These are phyloP conservation scores for Litchi chinensis DNA, from an alignment of 345 rosid species.

Conservation along the genomic window DNA sequence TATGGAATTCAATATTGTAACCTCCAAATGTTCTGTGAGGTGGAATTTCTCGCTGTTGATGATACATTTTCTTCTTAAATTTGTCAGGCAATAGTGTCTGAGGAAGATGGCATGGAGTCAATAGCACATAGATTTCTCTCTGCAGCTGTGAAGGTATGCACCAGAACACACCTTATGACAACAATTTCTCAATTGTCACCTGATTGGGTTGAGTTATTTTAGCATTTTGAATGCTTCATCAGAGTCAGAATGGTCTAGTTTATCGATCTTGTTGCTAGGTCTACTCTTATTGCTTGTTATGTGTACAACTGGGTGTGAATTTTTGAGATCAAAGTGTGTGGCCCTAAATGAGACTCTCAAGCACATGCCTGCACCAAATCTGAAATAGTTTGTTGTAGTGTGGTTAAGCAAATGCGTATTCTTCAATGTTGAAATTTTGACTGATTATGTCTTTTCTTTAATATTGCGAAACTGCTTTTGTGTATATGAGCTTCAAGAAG, in stretches of 20 bases:
- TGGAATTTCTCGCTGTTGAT: background rate
- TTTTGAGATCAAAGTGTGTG: background rate
- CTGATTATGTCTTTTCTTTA: background rate
- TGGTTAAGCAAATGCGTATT: background rate
- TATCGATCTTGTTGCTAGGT: background rate
- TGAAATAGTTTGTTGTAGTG: background rate
- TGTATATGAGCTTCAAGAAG: background rate
- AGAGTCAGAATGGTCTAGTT: background rate
- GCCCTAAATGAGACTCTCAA: background rate
- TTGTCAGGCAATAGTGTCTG: slow-evolving; percentile 78
- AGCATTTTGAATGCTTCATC: background rate
- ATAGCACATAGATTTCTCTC: slow-evolving; percentile 92
- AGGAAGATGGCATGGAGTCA: slow-evolving; percentile 98
- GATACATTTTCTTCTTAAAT: background rate
- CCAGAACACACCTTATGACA: background rate
- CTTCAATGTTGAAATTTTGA: background rate
- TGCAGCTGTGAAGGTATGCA: slow-evolving; percentile 83
- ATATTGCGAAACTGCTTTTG: background rate
- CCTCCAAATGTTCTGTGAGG: background rate
- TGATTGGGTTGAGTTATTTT: background rate
- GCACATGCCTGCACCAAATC: background rate
- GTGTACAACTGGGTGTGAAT: background rate
- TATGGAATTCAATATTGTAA: background rate
- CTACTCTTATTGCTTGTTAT: background rate
- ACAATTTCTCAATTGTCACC: background rate